Evolutionary conservation across 2,329 filamentous ascomycete species (phyloP).

Genomic region (Ophiostoma ulmi): DNA sequence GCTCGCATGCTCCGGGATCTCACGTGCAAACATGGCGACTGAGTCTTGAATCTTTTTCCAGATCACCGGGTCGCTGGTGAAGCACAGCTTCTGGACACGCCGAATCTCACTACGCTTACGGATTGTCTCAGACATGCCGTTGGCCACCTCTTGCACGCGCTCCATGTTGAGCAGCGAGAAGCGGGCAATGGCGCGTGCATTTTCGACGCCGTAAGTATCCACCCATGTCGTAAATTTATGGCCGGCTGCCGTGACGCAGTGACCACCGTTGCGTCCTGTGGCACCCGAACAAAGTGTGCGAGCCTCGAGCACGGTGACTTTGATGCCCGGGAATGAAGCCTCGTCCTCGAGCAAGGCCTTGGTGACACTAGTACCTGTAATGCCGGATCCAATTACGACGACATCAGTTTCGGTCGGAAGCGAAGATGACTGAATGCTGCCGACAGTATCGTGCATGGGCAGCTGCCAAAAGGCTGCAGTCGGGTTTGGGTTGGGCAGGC

Average conservation of each 20-base stretch:
- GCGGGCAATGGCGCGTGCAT: conserved; percentile 21
- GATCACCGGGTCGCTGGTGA: conserved; percentile 1
- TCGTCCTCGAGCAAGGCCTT: conserved; percentile 31
- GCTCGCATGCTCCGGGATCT: conserved; percentile 4
- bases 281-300: conserved; percentile 31
- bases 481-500: conserved; percentile 34
- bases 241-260: conserved; percentile 20
- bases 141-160: conserved; percentile 17
- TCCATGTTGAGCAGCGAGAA: conserved; percentile 25
- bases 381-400: conserved; percentile 36
- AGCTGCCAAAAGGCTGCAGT: conserved; percentile 34
- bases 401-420: conserved; percentile 29
- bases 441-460: conserved; percentile 28
- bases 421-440: conserved; percentile 24
- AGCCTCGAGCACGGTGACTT: conserved; percentile 31
- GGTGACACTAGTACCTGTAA: conserved; percentile 34
- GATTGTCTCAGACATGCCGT: conserved; percentile 12
- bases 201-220: conserved; percentile 22
- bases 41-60: conserved; percentile 22
- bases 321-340: not conserved
- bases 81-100: conserved; percentile 9
- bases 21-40: not conserved
- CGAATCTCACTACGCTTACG: conserved; percentile 3
- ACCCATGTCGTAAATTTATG: conserved; percentile 13
- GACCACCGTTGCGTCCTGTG: conserved; percentile 34